These are phyloP conservation scores for Acanthamoeba triangularis DNA, from an alignment of 208 protist genomes.

Conservation along the genomic window DNA sequence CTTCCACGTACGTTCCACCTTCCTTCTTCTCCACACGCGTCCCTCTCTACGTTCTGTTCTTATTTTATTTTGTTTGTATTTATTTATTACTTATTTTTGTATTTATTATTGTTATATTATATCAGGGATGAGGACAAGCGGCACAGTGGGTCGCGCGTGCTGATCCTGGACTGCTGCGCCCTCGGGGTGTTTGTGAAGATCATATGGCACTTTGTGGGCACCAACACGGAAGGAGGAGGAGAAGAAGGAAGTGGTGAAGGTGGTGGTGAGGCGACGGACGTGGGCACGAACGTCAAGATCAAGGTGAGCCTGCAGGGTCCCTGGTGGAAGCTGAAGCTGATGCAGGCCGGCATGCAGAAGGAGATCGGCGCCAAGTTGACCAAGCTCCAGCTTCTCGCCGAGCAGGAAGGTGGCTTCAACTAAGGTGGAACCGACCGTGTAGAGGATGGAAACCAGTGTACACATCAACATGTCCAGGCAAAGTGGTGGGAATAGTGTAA, in stretches of 20 bases:
- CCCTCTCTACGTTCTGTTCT: not conserved
- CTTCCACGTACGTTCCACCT: not conserved
- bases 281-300: constrained; percentile 28
- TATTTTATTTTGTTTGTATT: too few species aligned
- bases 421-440: too few species aligned
- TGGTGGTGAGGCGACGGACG: too few species aligned
- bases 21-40: not conserved
- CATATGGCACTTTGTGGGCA: constrained; percentile 36
- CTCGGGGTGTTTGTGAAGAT: constrained; percentile 26
- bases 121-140: not conserved
- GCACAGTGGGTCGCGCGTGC: constrained; percentile 36
- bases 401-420: not conserved
- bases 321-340: constrained; percentile 21
- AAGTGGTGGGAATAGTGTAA: too few species aligned
- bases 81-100: not conserved
- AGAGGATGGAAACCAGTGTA: too few species aligned
- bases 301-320: constrained; percentile 43
- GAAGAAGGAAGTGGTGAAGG: not conserved
- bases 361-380: not conserved
- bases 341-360: not conserved
- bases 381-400: constrained; percentile 2
- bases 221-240: not conserved
- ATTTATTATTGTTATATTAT: not conserved
- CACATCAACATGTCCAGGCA: too few species aligned
- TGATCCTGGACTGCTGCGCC: constrained; percentile 27